phyloP scores from a whole-genome alignment of 768 basidiomycete genomes.

The Leucosporidium yakuticum region DNA sequence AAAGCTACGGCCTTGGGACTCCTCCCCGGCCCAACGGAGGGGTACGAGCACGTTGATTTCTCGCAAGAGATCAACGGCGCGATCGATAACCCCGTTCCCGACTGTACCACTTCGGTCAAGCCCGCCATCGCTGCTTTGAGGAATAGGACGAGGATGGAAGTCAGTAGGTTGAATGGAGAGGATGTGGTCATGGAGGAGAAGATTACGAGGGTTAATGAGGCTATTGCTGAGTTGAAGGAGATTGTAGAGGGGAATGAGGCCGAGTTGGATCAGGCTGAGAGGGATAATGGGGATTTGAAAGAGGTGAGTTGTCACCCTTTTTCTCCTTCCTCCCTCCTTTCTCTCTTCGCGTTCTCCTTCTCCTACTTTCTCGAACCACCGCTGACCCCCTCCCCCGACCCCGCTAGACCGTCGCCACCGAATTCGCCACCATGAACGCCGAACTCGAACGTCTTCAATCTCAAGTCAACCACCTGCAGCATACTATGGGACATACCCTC shows the following conservation, averaged over 20 bases:
- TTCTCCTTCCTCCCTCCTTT: neutral
- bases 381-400: too few species aligned
- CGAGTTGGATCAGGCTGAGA: conserved; percentile 64
- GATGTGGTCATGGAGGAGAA: conserved; percentile 44
- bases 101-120: conserved; percentile 69
- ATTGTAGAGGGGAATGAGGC: conserved; percentile 67
- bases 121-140: conserved; percentile 50
- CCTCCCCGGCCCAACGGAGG: conserved; percentile 65
- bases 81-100: conserved; percentile 60
- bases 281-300: conserved; percentile 72
- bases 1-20: conserved; percentile 68
- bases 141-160: conserved; percentile 61
- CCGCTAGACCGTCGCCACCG: conserved; percentile 34
- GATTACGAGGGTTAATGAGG: conserved; percentile 22
- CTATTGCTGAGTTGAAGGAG: conserved; percentile 27
- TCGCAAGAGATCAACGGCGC: conserved; percentile 75
- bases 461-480: conserved; percentile 27
- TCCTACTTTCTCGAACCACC: too few species aligned
- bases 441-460: conserved; percentile 31
- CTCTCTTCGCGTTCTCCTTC: too few species aligned
- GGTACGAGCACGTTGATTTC: conserved; percentile 68
- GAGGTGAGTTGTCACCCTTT: conserved; percentile 52
- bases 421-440: conserved; percentile 25
- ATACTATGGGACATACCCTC: conserved; percentile 28
- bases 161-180: conserved; percentile 61